These are phyloP conservation scores for Panaeolus papilionaceus DNA, from an alignment of 768 basidiomycete genomes.

Conservation along the genomic window DNA sequence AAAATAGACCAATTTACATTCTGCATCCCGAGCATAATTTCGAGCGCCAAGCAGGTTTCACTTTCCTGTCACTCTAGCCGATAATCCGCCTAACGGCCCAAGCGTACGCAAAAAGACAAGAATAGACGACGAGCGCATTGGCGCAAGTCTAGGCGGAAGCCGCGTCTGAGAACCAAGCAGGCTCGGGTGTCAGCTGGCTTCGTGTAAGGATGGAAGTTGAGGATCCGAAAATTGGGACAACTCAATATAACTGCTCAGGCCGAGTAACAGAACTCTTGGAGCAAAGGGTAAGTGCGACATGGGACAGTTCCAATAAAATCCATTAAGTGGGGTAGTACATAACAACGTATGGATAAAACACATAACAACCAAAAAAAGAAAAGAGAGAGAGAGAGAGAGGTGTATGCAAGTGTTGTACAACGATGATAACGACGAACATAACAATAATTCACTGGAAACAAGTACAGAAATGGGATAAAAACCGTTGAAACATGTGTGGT, in stretches of 20 bases:
- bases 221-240: conserved; percentile 2
- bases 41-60: conserved; percentile 13
- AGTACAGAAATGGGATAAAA: neutral
- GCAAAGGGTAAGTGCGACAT: conserved; percentile 14
- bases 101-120: conserved; percentile 11
- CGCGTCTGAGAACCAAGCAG: neutral
- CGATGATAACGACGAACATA: conserved; percentile 24
- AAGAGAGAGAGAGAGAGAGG: conserved; percentile 12
- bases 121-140: conserved; percentile 4
- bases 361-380: conserved; percentile 17
- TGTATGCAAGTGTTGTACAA: conserved; percentile 24
- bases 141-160: conserved; percentile 9
- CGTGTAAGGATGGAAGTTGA: neutral
- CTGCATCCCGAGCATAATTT: conserved; percentile 14
- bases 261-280: conserved; percentile 9
- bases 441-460: conserved; percentile 20
- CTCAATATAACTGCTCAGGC: neutral
- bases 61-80: conserved; percentile 9
- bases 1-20: conserved; percentile 6
- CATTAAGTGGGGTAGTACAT: conserved; percentile 13
- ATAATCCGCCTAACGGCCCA: conserved; percentile 10
- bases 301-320: neutral
- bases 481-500: neutral
- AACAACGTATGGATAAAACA: conserved; percentile 14
- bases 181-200: conserved; percentile 9